Base-by-base conservation (phyloP, 352 stramenopile species). In the Vaucheria bursata region DNA sequence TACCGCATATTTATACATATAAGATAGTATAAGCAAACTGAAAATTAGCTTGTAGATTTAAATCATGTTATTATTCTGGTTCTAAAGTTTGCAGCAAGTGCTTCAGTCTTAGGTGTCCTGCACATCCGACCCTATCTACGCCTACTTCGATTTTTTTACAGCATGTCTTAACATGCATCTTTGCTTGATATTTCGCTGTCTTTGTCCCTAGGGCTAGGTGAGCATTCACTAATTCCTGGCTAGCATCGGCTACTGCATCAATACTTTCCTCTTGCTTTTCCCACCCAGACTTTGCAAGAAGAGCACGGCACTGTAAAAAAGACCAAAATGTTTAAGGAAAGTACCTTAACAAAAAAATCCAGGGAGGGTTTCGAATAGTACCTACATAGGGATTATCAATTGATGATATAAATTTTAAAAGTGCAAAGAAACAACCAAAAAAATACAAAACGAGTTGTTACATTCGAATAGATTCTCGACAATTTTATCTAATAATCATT, bases 131-230 rank as follows among this genome's bases (percentile, higher is more conserved):
- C 1, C 35, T 32, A 0, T 49, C 74, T 40, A 69, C 52, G 5
- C 29, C 74, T 25, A 45, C 65, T 50, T 59, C 66, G 1, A 79
- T 66, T 70, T 76, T 79, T 29, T 66, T 68, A 25, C 59, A 68
- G 12, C 39, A 37, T 34, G 50, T 64, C 1, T 68, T 71, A 0
- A 79, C 45, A 66, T 79, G 74, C 74, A 79, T 79, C 74, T 79
- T 79, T 33, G 74, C 74, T 49, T 79, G 74, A 32, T 79, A 79
- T 1, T 50, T 36, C 5, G 74, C 53, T 52, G 53, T 35, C 0
- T 36, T 49, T 36, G 69, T 77, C 29, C 59, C 50, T 32, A 75
- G 59, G 64, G 53, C 66, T 35, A 59, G 50, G 33, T 79, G 70
- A 4, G 72, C 64, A 33, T 40, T 32, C 33, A 72, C 64, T 31